A percentile compares a stretch with the other conserved stretches of the same genome.
phyloP scores from a whole-genome alignment of 148 eudicot species.

The Cornus suecica region DNA sequence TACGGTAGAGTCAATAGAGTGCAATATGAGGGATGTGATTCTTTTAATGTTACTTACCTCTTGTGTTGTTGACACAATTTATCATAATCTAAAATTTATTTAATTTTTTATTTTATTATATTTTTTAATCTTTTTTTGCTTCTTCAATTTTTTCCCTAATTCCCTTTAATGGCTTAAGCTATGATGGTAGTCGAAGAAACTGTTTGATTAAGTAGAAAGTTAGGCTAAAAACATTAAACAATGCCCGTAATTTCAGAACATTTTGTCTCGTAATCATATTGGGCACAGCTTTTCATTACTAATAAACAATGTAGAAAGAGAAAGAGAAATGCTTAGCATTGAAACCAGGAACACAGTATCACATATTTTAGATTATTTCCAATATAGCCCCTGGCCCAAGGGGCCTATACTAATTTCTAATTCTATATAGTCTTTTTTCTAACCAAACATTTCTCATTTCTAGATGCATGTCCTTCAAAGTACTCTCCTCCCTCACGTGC shows the following conservation, averaged over 20 bases:
- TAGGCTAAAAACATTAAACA: constrained; percentile 12
- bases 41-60: no score
- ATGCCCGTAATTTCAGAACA: constrained; percentile 25
- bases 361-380: neutral
- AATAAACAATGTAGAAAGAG: neutral
- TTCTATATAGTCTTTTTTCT: no score
- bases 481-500: no score
- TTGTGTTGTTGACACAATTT: no score
- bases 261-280: constrained; percentile 24
- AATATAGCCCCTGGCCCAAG: neutral
- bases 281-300: constrained; percentile 15
- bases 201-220: constrained; percentile 1
- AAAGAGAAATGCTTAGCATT: neutral
- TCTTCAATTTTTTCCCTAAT: neutral
- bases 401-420: no score
- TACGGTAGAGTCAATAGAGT: no score
- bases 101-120: no score
- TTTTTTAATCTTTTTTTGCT: neutral
- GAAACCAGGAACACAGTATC: neutral
- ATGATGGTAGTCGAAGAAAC: neutral
- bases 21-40: no score
- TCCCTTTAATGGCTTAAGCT: no score
- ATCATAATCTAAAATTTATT: no score
- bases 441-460: no score
- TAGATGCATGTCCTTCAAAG: no score